Conservation (phyloP, 306 rosid genomes). For the Comarum palustre region DNA sequence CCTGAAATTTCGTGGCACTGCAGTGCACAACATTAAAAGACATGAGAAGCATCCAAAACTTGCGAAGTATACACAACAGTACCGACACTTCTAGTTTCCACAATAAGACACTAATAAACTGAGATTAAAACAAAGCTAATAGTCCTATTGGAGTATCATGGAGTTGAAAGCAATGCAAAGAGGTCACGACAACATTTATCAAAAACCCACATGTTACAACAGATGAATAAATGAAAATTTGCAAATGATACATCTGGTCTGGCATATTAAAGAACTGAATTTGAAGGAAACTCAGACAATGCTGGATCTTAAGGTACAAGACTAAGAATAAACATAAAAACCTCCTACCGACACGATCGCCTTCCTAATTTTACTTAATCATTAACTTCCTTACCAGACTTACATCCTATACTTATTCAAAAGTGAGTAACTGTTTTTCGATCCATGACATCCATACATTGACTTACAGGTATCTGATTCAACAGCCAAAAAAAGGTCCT, state of each 20-base stretch:
- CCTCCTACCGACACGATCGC: not conserved
- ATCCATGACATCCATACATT: not conserved
- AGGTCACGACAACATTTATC: not conserved
- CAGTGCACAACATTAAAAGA: slow-evolving; percentile 34
- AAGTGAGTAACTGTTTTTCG: not conserved
- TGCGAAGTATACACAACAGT: not conserved
- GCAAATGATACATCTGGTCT: not conserved
- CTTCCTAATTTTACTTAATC: not conserved
- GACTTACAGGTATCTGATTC: not conserved
- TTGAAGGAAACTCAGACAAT: not conserved
- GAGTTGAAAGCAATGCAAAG: not conserved
- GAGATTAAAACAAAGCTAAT: not conserved
- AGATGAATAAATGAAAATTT: not conserved
- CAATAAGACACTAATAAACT: not conserved
- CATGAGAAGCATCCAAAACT: not conserved
- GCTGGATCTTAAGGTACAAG: not conserved
- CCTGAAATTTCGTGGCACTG: slow-evolving; percentile 98
- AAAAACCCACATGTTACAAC: not conserved
- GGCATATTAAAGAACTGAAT: not conserved
- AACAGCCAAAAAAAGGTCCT: not conserved
- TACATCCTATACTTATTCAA: not conserved
- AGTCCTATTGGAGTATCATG: not conserved
- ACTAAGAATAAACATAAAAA: not conserved
- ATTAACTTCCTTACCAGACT: not conserved
- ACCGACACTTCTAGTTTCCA: not conserved